These are phyloP conservation scores for Elasticomyces elasticus DNA, from an alignment of 495 filamentous ascomycete species.

Conservation along the genomic window DNA sequence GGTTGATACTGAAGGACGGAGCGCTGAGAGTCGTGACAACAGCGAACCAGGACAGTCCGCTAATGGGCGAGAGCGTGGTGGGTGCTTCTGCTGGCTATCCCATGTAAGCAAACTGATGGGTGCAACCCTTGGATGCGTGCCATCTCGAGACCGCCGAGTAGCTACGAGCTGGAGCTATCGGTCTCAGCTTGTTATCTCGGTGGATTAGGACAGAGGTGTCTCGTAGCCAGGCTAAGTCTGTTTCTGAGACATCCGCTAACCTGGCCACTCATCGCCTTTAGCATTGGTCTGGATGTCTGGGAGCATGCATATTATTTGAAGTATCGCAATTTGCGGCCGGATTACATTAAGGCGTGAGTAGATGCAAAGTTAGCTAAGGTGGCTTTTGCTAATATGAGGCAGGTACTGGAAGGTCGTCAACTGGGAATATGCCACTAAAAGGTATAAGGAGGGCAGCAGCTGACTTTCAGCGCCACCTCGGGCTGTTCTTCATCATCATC, in stretches of 20 bases:
- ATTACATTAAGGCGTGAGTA: slow-evolving; percentile 7
- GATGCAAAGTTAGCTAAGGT: background rate
- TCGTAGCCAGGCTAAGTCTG: too few species aligned
- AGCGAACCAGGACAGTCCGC: slow-evolving; percentile 30
- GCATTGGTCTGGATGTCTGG: slow-evolving; percentile 35
- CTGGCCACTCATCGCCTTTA: too few species aligned
- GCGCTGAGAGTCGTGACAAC: slow-evolving; percentile 30
- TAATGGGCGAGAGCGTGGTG: slow-evolving; percentile 19
- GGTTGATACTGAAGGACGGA: slow-evolving; percentile 27
- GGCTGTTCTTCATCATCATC: too few species aligned
- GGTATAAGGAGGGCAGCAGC: slow-evolving; percentile 24
- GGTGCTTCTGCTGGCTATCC: slow-evolving; percentile 29
- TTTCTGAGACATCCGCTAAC: too few species aligned
- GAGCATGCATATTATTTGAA: slow-evolving; percentile 38
- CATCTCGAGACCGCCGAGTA: too few species aligned
- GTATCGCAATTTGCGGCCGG: slow-evolving; percentile 28
- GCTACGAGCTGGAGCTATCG: too few species aligned
- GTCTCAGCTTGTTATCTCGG: too few species aligned
- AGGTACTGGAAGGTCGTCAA: slow-evolving; percentile 18
- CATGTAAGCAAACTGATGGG: too few species aligned
- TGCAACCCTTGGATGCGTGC: too few species aligned
- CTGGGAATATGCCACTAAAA: slow-evolving; percentile 14
- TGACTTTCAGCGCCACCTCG: too few species aligned
- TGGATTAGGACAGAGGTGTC: too few species aligned
- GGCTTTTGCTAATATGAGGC: background rate